Base-by-base conservation (phyloP, 2,329 filamentous ascomycete genomes). In the Tolypocladium paradoxum region DNA sequence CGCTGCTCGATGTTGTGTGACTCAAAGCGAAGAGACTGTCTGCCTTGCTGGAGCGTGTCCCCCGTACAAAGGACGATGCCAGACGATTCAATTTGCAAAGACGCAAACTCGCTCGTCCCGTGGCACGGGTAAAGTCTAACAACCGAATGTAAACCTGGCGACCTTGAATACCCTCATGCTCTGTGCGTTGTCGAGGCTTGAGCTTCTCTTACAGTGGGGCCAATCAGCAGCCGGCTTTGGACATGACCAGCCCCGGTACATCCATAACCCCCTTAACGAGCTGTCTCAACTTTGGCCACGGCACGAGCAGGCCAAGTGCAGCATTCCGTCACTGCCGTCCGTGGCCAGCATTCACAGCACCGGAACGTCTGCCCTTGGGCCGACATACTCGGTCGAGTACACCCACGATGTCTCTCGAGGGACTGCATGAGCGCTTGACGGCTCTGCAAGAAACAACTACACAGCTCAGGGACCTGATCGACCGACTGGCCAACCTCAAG, bases 381-480 rank as follows among this genome's bases (percentile, higher is more conserved):
- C 37, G 22, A 50, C 50, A 16, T 2, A 18, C 2, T n/a, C 36
- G 14, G 20, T n/a, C 9, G 18, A 12, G 20, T 14, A 6, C 34
- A 29, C 29, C 38, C 35, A 62, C 56, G 24, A 80, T 80, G 74
- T 75, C 84, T 64, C 69, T 84, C 71, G 72, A 83, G 72, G 66
- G 78, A 60, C 61, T 89, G 66, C 74, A 86, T 70, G 71, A 83
- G 75, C 75, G 82, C 67, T 73, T 85, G 31, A 64, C 67, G 63
- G 77, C 74, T 57, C 71, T 79, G 54, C 87, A 79, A 75, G 87
- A 76, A 70, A 84, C 74, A 22, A 81, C 79, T 8, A 63, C 70
- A 6, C 79, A 84, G 65, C 73, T 85, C 31, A 70, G 73, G 57
- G 74, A 78, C 54, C 75, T 85, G 48, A 84, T 86, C 62, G 70